Evolutionary conservation across 2,329 filamentous ascomycete genomes (phyloP).

Genomic region (Fusarium sp.): DNA sequence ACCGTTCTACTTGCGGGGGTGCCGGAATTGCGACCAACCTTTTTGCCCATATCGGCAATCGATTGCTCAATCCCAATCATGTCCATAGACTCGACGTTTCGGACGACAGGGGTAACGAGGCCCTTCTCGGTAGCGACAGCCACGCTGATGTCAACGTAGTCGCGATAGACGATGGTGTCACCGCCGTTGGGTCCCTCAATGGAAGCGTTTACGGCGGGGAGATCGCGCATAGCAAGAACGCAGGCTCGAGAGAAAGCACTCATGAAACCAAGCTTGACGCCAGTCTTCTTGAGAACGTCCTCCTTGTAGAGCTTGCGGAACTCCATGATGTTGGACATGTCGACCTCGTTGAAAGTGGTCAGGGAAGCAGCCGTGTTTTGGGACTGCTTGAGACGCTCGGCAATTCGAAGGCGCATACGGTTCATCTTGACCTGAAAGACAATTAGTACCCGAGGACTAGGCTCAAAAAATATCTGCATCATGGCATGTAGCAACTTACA

Average conservation of each 20-base stretch:
- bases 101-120: conserved; percentile 93
- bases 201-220: conserved; percentile 95
- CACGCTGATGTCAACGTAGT: conserved; percentile 98
- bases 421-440: conserved; percentile 92
- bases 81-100: conserved; percentile 90
- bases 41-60: conserved; percentile 95
- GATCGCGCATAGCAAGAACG: conserved; percentile 90
- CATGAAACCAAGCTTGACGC: conserved; percentile 99
- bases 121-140: conserved; percentile 98
- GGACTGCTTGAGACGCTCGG: conserved; percentile 97
- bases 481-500: conserved; percentile 60
- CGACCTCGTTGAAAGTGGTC: conserved; percentile 98
- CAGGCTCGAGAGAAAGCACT: conserved; percentile 93
- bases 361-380: conserved; percentile 98
- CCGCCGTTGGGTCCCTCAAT: conserved; percentile 96
- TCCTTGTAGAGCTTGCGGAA: conserved; percentile 98
- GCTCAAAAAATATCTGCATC: neutral
- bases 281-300: conserved; percentile 92
- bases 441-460: conserved; percentile 1
- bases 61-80: conserved; percentile 88
- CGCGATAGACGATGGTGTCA: conserved; percentile 97
- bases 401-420: conserved; percentile 96
- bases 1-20: neutral
- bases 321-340: conserved; percentile 98
- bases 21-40: conserved; percentile 62